Conservation (phyloP, 805 yeast species). For the Starmerella tilneyi region DNA sequence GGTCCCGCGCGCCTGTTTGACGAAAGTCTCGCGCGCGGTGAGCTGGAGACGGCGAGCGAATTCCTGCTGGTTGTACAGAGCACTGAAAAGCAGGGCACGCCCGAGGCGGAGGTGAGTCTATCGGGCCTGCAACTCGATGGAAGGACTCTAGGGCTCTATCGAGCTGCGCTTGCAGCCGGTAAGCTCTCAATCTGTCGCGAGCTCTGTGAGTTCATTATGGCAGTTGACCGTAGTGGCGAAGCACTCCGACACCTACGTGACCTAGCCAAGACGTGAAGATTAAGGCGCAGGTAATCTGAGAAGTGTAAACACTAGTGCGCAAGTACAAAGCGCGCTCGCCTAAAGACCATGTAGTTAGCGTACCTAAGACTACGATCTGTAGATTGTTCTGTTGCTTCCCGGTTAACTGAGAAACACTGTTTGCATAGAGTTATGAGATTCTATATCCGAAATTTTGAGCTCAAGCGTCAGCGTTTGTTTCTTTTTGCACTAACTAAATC, state of each 20-base stretch:
- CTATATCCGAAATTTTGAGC: no score
- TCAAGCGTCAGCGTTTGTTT: no score
- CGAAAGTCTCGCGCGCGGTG: constrained; percentile 29
- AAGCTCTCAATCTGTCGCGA: constrained; percentile 34
- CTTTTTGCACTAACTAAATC: no score
- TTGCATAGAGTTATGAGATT: no score
- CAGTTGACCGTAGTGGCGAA: constrained; percentile 30
- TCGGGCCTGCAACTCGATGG: constrained; percentile 16
- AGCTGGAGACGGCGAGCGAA: constrained; percentile 35
- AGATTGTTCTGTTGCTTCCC: no score
- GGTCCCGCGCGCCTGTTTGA: constrained; percentile 31
- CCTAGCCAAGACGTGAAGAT: no score
- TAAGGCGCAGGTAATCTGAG: no score
- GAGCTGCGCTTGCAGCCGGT: constrained; percentile 30
- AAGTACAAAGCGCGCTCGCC: no score
- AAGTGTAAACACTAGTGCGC: no score
- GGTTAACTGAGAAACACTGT: no score
- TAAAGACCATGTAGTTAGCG: no score
- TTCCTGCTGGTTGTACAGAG: constrained; percentile 34
- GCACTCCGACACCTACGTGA: constrained; percentile 21
- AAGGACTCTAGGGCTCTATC: constrained; percentile 24
- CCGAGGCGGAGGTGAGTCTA: constrained; percentile 17
- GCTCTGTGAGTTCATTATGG: constrained; percentile 33
- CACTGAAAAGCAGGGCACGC: constrained; percentile 21
- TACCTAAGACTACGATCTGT: no score